Conservation (phyloP, 768 basidiomycete species). For the Neoboletus brunneissimus region DNA sequence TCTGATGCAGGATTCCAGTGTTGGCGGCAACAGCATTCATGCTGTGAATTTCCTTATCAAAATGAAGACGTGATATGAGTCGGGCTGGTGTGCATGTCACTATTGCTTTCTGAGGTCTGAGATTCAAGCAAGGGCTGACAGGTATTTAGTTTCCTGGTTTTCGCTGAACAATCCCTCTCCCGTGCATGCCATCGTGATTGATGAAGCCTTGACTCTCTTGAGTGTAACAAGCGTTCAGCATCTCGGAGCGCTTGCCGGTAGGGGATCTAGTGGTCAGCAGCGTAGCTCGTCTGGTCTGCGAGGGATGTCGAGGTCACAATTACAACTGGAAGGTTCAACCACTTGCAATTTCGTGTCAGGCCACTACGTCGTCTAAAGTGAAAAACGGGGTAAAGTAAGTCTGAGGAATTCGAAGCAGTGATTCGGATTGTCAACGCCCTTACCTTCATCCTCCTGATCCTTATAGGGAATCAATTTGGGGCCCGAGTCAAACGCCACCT, state of each 20-base stretch:
- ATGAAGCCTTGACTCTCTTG: too few relatives aligned
- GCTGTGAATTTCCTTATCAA: background rate
- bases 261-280: too few relatives aligned
- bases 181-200: background rate
- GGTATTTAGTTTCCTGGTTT: background rate
- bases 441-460: too few relatives aligned
- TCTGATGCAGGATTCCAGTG: background rate
- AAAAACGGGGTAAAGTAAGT: too few relatives aligned
- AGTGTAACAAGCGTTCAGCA: too few relatives aligned
- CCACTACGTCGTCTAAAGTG: background rate
- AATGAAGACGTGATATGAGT: background rate
- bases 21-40: background rate
- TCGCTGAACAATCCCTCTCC: background rate
- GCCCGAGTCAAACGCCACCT: too few relatives aligned
- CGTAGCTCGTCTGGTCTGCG: background rate
- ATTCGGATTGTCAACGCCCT: too few relatives aligned
- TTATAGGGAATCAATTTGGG: too few relatives aligned
- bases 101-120: background rate
- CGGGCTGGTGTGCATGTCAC: background rate
- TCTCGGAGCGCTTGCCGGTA: too few relatives aligned
- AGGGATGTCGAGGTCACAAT: background rate
- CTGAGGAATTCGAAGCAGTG: too few relatives aligned
- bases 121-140: background rate
- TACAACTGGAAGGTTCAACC: too few relatives aligned
- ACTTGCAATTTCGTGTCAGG: too few relatives aligned